Base-by-base conservation (phyloP, 768 basidiomycete genomes). In the Russula sp. region DNA sequence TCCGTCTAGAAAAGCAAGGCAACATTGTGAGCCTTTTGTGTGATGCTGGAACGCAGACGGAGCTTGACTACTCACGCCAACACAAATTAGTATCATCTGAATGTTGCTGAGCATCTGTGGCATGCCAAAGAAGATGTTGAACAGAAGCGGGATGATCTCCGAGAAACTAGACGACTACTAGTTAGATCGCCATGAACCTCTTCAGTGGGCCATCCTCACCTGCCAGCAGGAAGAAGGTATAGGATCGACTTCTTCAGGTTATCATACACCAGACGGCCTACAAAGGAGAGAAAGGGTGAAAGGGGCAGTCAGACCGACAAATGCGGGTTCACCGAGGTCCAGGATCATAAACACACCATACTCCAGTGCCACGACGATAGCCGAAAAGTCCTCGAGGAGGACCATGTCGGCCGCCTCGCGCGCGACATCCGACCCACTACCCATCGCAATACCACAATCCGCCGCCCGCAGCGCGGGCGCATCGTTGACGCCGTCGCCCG, bases 401-500 rank as follows among this genome's bases (percentile, higher is more conserved):
- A 87, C 78, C 57, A 87, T 77, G 66, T 85, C 84, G 7, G 84
- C 78, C 5, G 84, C 84, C 72, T 81, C 83, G 64, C 74, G 65
- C 22, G 81, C 80, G 3, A 82, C 78, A 56, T 81, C 80, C 13
- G 77, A 79, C 2, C 80, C 79, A 29, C 74, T 71, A 11, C 81
- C 83, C 76, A 85, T 81, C 0, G 82, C 83, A 43, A 86, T 79
- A 57, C 84, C 85, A 52, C 83, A 80, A 66, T 88, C 79, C 1
- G 83, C 82, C 34, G 80, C 80, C 61, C 82, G 83, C 56, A 85
- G 72, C 3, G 83, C 79, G 0, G 83, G 80, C 0, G 80, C 79
- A 66, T 84, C 82, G 63, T 84, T 84, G 0, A 83, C 82, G 34
- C 85, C 85, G 68, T 87, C 85, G 3, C 86, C 85, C 5, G 85